A percentile compares a stretch with the other conserved stretches of the same genome.
These are phyloP conservation scores for Aspergillus brasiliensis DNA, from an alignment of 2,329 filamentous ascomycete genomes.

Conservation along the genomic window DNA sequence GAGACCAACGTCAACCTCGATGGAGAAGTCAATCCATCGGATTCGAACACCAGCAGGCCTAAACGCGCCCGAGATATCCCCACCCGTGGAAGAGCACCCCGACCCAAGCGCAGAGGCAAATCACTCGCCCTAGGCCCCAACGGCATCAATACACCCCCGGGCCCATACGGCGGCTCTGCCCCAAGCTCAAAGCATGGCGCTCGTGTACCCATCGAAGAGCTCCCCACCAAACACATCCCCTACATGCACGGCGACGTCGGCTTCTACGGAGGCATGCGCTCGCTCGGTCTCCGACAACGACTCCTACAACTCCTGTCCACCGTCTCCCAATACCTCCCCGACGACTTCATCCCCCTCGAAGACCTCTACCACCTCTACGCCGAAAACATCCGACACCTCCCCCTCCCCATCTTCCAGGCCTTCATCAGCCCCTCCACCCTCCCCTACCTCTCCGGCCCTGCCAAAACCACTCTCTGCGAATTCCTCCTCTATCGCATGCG, in stretches of 20 bases:
- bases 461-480: conserved; percentile 56
- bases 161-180: conserved; percentile 1
- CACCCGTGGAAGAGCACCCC: conserved; percentile 30
- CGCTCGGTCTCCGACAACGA: conserved; percentile 49
- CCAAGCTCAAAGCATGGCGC: neutral
- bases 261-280: conserved; percentile 40
- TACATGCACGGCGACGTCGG: conserved; percentile 26
- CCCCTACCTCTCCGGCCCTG: conserved; percentile 38
- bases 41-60: conserved; percentile 26
- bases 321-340: conserved; percentile 39
- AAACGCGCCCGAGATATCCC: conserved; percentile 27
- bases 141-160: conserved; percentile 1
- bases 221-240: conserved; percentile 11
- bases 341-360: conserved; percentile 39
- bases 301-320: conserved; percentile 46
- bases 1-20: neutral
- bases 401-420: conserved; percentile 49
- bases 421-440: conserved; percentile 50
- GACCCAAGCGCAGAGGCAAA: neutral
- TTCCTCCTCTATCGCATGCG: conserved; percentile 55
- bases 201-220: conserved; percentile 3
- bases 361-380: conserved; percentile 48
- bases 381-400: conserved; percentile 50
- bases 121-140: neutral
- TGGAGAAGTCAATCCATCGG: no score